Evolutionary conservation across 1,284 basidiomycete genomes (phyloP).

Genomic region (Sanghuangporus baumii): DNA sequence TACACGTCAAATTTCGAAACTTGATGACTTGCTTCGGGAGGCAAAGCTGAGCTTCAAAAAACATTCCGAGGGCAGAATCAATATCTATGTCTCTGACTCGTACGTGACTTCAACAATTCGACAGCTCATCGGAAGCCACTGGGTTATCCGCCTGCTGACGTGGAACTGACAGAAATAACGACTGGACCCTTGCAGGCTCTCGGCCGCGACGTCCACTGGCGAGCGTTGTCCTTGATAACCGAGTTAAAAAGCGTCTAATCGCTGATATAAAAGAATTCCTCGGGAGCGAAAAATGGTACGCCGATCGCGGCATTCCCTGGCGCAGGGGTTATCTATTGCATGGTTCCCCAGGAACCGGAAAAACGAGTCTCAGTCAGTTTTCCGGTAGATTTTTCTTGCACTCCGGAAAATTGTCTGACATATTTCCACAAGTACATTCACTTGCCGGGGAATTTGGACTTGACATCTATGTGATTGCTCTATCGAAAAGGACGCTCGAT

Average conservation of each 20-base stretch:
- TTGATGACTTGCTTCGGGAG: slow-evolving; percentile 26
- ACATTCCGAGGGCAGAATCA: slow-evolving; percentile 27
- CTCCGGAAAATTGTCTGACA: neutral
- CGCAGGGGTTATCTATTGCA: slow-evolving; percentile 32
- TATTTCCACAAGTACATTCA: slow-evolving; percentile 41
- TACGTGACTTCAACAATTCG: slow-evolving; percentile 18
- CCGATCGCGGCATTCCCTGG: slow-evolving; percentile 28
- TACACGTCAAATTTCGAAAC: slow-evolving; percentile 20
- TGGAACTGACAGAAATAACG: slow-evolving; percentile 16
- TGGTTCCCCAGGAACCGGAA: slow-evolving; percentile 71
- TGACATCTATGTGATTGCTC: slow-evolving; percentile 69
- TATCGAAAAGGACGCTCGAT: slow-evolving; percentile 67
- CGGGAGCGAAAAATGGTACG: slow-evolving; percentile 28
- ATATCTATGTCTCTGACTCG: slow-evolving; percentile 25
- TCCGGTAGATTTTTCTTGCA: neutral
- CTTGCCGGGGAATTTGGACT: slow-evolving; percentile 72
- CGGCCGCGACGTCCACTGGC: slow-evolving; percentile 25
- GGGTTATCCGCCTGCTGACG: neutral
- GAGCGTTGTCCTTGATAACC: slow-evolving; percentile 24
- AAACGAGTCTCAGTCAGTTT: slow-evolving; percentile 51
- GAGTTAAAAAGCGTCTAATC: slow-evolving; percentile 25
- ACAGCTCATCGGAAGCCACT: neutral
- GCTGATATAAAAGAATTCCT: slow-evolving; percentile 29
- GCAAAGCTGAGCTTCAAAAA: slow-evolving; percentile 26
- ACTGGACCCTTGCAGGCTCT: slow-evolving; percentile 23